Conservation (phyloP, 306 rosid species). For the Vicia villosa region DNA sequence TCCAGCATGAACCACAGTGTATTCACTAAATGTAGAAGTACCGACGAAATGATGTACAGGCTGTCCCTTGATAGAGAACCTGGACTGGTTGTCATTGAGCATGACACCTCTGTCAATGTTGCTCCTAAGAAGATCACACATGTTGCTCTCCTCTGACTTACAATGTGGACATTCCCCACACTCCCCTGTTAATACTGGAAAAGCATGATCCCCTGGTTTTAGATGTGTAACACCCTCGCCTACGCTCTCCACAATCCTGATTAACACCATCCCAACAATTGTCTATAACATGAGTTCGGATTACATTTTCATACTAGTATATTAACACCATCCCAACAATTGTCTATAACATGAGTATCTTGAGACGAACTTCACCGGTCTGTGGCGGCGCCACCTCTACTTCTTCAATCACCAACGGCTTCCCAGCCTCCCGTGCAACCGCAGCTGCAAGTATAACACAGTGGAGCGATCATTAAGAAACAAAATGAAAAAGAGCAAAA, state of each 20-base stretch:
- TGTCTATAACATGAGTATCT: constrained; percentile 38
- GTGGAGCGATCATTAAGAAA: background rate
- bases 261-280: too few species aligned
- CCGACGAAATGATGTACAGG: constrained; percentile 86
- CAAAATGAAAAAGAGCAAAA: background rate
- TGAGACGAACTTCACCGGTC: constrained; percentile 58
- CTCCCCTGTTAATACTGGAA: too few species aligned
- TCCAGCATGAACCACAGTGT: too few species aligned
- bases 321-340: constrained; percentile 17
- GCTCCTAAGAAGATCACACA: constrained; percentile 79
- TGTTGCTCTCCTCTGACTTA: too few species aligned
- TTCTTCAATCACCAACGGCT: constrained; percentile 51
- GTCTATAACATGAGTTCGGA: too few species aligned
- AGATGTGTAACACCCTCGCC: too few species aligned
- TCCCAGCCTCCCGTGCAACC: constrained; percentile 57
- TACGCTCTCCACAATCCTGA: too few species aligned
- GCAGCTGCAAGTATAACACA: too few species aligned
- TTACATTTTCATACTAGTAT: too few species aligned
- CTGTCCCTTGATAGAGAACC: constrained; percentile 74
- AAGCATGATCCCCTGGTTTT: too few species aligned
- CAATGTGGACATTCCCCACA: too few species aligned
- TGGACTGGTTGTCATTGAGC: constrained; percentile 56
- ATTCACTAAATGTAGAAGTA: constrained; percentile 86
- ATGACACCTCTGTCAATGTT: too few species aligned
- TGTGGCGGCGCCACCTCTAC: constrained; percentile 61